Conservation (phyloP, 2,329 filamentous ascomycete genomes). For the Cercospora nicotianae region DNA sequence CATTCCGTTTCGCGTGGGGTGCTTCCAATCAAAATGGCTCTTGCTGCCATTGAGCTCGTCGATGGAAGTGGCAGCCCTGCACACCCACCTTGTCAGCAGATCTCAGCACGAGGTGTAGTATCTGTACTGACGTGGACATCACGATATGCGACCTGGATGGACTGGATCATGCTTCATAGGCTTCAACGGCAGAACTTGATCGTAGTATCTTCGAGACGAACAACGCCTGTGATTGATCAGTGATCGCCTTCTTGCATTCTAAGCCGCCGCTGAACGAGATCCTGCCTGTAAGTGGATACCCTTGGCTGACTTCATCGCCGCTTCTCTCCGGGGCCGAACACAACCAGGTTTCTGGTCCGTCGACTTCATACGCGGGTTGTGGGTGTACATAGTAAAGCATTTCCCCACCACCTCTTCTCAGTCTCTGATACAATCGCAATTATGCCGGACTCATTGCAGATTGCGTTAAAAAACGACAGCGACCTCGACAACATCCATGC, state of each 20-base stretch:
- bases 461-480: conserved; percentile 40
- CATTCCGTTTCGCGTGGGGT: not conserved
- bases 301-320: conserved; percentile 8
- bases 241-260: not conserved
- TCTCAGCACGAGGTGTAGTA: not conserved
- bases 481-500: conserved; percentile 37
- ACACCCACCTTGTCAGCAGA: not conserved
- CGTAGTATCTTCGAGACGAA: not conserved
- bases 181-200: not conserved
- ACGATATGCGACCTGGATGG: not conserved
- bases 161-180: not conserved
- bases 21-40: not conserved
- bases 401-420: not conserved
- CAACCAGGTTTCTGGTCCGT: conserved; percentile 2
- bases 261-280: not conserved
- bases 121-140: not conserved
- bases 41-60: not conserved
- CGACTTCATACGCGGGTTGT: too few relatives aligned
- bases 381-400: not conserved
- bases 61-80: not conserved
- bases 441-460: conserved; percentile 40
- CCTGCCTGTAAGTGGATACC: not conserved
- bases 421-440: not conserved
- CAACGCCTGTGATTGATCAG: not conserved
- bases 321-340: not conserved